Evolutionary conservation across 2,329 filamentous ascomycete species (phyloP), one percentile per base, ranked within the genome.

Genomic region (Fonsecaea monophora): DNA sequence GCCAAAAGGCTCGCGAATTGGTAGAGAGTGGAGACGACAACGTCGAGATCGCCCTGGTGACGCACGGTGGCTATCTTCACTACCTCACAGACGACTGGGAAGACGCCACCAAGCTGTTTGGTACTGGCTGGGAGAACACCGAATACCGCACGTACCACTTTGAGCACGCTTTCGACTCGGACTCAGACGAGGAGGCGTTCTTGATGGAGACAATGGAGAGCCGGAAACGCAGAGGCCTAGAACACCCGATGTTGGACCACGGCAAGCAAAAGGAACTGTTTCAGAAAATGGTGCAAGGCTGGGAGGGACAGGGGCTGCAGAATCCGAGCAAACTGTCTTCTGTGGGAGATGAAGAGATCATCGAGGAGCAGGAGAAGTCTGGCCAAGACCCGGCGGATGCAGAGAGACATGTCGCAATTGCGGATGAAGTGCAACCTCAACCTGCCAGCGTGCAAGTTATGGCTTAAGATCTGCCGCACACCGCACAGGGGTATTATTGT

Each of bases 41-140:
- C 45, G 82, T 80, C 3, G 86, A 94, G 72, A 86, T 96, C 34
- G 87, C 90, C 0, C 83, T 93, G 1, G 92, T 96, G 7, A 90
- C 92, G 2, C 93, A 96, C 74, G 93, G 93, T 1, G 91, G 90
- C 0, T 91, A 94, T 72, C 76, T 96, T 73, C 93, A 97, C 77
- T 96, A 92, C 74, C 80, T 97, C 69, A 95, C 92, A 0, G 87
- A 93, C 71, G 92, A 96, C 74, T 96, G 89, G 87, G 82, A 87
- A 62, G 90, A 88, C 50, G 84, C 73, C 73, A 37, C 61, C 53
- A 69, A 66, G 42, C 37, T 66, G 32, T 55, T 54, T 13, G 71
- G 70, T 37, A 93, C 90, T 9, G 89, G 87, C 5, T 94, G 91
- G 91, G 75, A 77, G 8, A 94, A 94, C 76, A 89, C 89, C 60